Evolutionary conservation across 805 yeast species (phyloP), one percentile per base, ranked within the genome.

Genomic region (Hanseniaspora lindneri): DNA sequence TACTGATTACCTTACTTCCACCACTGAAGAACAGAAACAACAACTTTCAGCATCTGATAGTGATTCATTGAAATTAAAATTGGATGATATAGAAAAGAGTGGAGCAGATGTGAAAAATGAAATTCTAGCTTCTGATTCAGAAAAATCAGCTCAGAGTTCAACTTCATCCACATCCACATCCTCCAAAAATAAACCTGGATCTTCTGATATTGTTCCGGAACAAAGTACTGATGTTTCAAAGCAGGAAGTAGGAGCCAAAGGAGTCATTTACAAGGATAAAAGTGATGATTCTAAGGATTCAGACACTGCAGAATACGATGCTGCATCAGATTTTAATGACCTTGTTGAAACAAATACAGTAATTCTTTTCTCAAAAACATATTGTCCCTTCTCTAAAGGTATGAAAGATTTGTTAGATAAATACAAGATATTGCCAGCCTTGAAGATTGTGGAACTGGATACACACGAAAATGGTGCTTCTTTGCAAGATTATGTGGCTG

Each of bases 391-490:
- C 63, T 83, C 94, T 19, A 74, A 73, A 58, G 71, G 69, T 48
- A 72, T 88, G 58, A 92, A 88, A 66, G 69, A 72, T 23, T 66
- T 88, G 39, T 68, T 89, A 40, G 42, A 39, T 9, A 51, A 57
- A 11, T 87, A 84, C 64, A 72, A 72, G 44, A 76, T 89, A 52
- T 70, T 73, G 2, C 98, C 97, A 4, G 65, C 70, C 28, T 88
- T 86, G 2, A 58, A 70, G 5, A 72, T 83, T 47, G 84, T 89
- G 16, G 97, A 89, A 60, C 70, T 89, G 46, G 96, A 89, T 64
- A 71, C 70, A 57, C 94, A 86, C 61, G 70, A 73, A 43, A 73
- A 85, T 60, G 96, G 96, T 1, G 62, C 66, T 2, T 81, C 74
- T 53, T 70, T 92, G 52, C 96, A 88, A 64, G 74, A 69, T 16